A percentile compares a stretch with the other conserved stretches of the same genome.
These are phyloP conservation scores for Nymphaea thermarum DNA, from an alignment of 164 flowering plant genomes.

Conservation along the genomic window DNA sequence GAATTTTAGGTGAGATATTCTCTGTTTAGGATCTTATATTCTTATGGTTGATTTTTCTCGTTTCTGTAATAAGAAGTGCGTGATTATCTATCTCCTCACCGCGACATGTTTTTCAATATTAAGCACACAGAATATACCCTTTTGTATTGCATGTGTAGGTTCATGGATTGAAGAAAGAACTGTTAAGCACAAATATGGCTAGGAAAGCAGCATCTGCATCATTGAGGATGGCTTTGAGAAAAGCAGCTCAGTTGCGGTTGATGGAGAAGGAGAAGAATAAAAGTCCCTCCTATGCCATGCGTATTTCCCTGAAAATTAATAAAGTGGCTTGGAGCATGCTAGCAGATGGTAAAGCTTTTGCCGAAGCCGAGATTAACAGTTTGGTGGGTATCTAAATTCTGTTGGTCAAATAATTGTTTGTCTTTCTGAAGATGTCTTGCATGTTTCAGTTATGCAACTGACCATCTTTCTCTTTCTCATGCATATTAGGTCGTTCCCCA, in stretches of 20 bases:
- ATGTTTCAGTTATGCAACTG: no score
- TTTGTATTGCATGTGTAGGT: constrained; percentile 31
- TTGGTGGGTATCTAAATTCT: constrained; percentile 48
- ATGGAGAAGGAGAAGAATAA: constrained; percentile 98
- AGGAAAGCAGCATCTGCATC: constrained; percentile 80
- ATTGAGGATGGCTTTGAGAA: constrained; percentile 74
- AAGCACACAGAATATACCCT: not conserved
- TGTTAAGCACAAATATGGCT: constrained; percentile 45
- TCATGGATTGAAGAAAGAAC: constrained; percentile 68
- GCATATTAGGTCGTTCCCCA: no score
- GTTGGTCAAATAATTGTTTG: no score
- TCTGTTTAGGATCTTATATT: not conserved
- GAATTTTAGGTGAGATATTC: no score
- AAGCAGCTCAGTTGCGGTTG: constrained; percentile 84
- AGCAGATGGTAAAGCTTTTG: constrained; percentile 94
- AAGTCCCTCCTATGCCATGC: constrained; percentile 98
- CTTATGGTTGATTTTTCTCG: not conserved
- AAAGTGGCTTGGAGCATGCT: constrained; percentile 98
- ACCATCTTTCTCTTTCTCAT: no score
- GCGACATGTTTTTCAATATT: not conserved
- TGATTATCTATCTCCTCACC: not conserved
- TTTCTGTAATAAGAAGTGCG: no score
- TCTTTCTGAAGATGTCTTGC: no score
- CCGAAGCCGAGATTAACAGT: constrained; percentile 95
- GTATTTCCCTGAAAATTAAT: constrained; percentile 80